Evolutionary conservation across 1,284 basidiomycete genomes (phyloP).

Genomic region (Ganoderma lingzhi): DNA sequence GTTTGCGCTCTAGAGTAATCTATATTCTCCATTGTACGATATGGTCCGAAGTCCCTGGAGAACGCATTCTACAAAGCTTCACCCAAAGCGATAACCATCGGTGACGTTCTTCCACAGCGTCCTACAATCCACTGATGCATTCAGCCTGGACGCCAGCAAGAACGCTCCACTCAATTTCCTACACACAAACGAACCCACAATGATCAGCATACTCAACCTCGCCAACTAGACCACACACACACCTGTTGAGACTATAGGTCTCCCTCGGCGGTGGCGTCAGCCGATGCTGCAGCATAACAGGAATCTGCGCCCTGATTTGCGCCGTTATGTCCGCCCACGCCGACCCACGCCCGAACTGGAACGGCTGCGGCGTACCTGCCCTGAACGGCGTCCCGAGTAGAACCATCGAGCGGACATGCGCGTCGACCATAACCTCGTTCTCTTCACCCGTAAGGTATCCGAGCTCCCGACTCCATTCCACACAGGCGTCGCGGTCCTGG

Average conservation of each 20-base stretch:
- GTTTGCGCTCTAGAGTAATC: neutral
- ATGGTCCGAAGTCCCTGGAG: neutral
- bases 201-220: neutral
- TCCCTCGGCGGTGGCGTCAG: slow-evolving; percentile 93
- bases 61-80: neutral
- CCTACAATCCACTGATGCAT: slow-evolving; percentile 80
- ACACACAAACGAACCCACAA: neutral
- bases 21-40: neutral
- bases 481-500: slow-evolving; percentile 76
- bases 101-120: slow-evolving; percentile 78
- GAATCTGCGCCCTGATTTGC: slow-evolving; percentile 84
- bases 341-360: slow-evolving; percentile 73
- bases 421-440: slow-evolving; percentile 88
- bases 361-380: slow-evolving; percentile 66
- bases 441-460: slow-evolving; percentile 95
- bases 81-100: slow-evolving; percentile 36
- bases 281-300: slow-evolving; percentile 90
- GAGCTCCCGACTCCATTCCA: slow-evolving; percentile 78
- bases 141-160: slow-evolving; percentile 86
- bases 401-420: slow-evolving; percentile 88
- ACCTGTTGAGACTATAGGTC: slow-evolving; percentile 94
- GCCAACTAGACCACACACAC: slow-evolving; percentile 30
- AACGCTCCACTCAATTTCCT: slow-evolving; percentile 96
- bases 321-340: slow-evolving; percentile 76
- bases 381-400: slow-evolving; percentile 87